Evolutionary conservation across 768 basidiomycete genomes (phyloP).

Genomic region (Lactarius hatsudake): DNA sequence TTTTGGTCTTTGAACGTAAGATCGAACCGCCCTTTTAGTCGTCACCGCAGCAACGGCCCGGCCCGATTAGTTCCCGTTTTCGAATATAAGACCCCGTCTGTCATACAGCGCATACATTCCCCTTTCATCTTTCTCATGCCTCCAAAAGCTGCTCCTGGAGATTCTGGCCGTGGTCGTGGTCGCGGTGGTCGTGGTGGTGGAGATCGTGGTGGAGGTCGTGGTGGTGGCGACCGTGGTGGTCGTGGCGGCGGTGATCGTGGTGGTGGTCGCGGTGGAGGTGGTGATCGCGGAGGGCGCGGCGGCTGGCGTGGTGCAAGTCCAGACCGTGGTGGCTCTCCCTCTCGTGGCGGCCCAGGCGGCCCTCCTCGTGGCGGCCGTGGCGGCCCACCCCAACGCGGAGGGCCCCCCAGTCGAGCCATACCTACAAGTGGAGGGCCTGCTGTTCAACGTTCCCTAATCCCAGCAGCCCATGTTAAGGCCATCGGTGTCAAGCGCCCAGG

Average conservation of each 20-base stretch:
- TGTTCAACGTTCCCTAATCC: conserved; percentile 31
- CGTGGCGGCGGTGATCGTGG: neutral
- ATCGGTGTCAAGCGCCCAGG: conserved; percentile 68
- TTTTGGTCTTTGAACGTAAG: conserved; percentile 12
- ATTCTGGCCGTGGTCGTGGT: neutral
- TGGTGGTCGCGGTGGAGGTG: neutral
- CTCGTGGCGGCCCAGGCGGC: conserved; percentile 31
- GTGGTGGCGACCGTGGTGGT: conserved; percentile 6
- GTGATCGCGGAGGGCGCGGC: conserved; percentile 8
- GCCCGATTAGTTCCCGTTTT: neutral
- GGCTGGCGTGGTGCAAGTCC: conserved; percentile 6
- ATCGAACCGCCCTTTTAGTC: neutral
- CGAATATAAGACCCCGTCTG: neutral
- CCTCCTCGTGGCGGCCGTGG: conserved; percentile 33
- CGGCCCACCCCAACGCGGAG: conserved; percentile 30
- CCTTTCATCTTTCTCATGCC: conserved; percentile 22
- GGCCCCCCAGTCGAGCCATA: conserved; percentile 35
- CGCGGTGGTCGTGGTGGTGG: neutral
- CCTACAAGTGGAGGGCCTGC: conserved; percentile 11
- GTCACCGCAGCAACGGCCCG: neutral
- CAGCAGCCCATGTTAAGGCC: conserved; percentile 43
- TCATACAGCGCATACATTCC: too few species aligned
- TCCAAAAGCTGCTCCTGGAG: conserved; percentile 14
- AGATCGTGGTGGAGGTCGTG: neutral
- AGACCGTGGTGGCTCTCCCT: conserved; percentile 1